Conservation (phyloP, 2,329 filamentous ascomycete species). For the Cyanodermella asteris region DNA sequence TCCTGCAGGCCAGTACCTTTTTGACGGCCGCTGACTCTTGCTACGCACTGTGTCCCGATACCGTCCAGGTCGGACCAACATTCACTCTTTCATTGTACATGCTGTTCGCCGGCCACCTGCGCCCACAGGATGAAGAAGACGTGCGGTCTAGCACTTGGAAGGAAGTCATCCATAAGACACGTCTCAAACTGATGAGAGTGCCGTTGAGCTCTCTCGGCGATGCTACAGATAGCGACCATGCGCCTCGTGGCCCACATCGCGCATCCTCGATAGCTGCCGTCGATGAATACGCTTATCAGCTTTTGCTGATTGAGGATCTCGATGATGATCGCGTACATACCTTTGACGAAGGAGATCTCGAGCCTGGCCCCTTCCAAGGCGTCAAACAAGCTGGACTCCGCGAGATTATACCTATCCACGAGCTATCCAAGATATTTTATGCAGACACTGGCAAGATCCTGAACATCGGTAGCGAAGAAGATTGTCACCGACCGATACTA, state of each 20-base stretch:
- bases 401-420: slow-evolving; percentile 45
- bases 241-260: neutral
- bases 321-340: slow-evolving; percentile 48
- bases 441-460: slow-evolving; percentile 76
- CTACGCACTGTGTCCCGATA: slow-evolving; percentile 43
- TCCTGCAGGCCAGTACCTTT: slow-evolving; percentile 83
- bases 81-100: slow-evolving; percentile 85
- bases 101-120: slow-evolving; percentile 65
- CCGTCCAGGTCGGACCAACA: slow-evolving; percentile 66
- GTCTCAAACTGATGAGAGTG: slow-evolving; percentile 55
- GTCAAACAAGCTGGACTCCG: slow-evolving; percentile 40
- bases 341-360: slow-evolving; percentile 35
- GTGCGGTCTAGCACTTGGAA: slow-evolving; percentile 64
- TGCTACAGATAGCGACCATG: slow-evolving; percentile 5
- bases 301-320: slow-evolving; percentile 65
- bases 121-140: slow-evolving; percentile 32
- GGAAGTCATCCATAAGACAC: slow-evolving; percentile 84
- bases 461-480: slow-evolving; percentile 51
- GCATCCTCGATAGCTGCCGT: slow-evolving; percentile 14
- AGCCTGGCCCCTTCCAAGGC: slow-evolving; percentile 37
- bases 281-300: slow-evolving; percentile 55
- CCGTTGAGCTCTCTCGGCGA: slow-evolving; percentile 34
- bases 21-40: slow-evolving; percentile 70
- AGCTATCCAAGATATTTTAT: slow-evolving; percentile 81
- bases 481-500: slow-evolving; percentile 51